Conservation (phyloP, 176 grass and related monocot species). For the Poa pratensis region DNA sequence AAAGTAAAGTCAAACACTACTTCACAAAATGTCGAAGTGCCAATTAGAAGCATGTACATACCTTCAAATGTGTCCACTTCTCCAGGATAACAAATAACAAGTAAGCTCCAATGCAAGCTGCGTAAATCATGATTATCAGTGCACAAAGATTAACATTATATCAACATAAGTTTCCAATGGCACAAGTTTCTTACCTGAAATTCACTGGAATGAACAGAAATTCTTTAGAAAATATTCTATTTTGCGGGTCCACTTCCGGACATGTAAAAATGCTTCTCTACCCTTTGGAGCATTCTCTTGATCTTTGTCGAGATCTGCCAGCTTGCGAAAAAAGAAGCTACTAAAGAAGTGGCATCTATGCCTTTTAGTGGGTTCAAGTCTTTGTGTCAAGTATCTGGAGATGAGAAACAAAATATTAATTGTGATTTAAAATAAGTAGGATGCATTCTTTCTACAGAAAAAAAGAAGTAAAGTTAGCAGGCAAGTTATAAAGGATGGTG, state of each 20-base stretch:
- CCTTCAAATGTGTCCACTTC: slow-evolving; percentile 63
- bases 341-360: slow-evolving; percentile 84
- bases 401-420: slow-evolving; percentile 40
- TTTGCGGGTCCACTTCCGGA: slow-evolving; percentile 97
- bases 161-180: slow-evolving; percentile 19
- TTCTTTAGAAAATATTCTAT: slow-evolving; percentile 97
- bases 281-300: slow-evolving; percentile 76
- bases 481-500: slow-evolving; percentile 25
- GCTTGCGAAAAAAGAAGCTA: slow-evolving; percentile 99
- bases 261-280: slow-evolving; percentile 86
- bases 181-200: slow-evolving; percentile 76
- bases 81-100: slow-evolving; percentile 97
- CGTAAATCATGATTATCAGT: slow-evolving; percentile 38
- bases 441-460: slow-evolving; percentile 15
- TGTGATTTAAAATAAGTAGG: slow-evolving; percentile 33
- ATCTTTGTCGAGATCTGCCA: slow-evolving; percentile 98
- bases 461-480: slow-evolving; percentile 31
- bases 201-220: slow-evolving; percentile 98
- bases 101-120: slow-evolving; percentile 98
- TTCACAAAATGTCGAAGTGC: slow-evolving; percentile 34
- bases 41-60: slow-evolving; percentile 41
- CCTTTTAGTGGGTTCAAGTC: slow-evolving; percentile 63
- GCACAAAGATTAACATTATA: slow-evolving; percentile 16
- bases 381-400: slow-evolving; percentile 81
- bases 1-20: slow-evolving; percentile 29